Conservation (phyloP, 371 early-diverging fungal genomes). For the Mortierella sp. region DNA sequence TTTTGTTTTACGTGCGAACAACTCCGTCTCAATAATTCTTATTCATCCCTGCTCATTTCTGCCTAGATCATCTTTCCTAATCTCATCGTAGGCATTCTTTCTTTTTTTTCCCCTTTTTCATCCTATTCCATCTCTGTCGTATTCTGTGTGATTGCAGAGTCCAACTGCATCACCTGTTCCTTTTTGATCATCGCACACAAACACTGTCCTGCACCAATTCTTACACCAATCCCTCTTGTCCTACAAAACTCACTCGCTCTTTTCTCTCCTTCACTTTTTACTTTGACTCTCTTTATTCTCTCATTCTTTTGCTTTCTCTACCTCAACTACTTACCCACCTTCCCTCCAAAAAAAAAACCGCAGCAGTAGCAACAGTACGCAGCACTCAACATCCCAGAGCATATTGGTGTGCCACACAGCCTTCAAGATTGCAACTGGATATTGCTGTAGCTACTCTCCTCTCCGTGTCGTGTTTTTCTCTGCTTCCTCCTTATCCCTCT, state of each 20-base stretch:
- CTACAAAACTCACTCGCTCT: too few species aligned
- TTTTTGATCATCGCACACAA: constrained; percentile 4
- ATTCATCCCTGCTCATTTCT: background rate
- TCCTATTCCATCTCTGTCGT: background rate
- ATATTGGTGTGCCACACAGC: too few species aligned
- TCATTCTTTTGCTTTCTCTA: background rate
- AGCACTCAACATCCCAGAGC: background rate
- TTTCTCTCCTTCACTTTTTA: background rate
- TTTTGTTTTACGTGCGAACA: background rate
- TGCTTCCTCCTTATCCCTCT: background rate
- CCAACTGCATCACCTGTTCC: background rate
- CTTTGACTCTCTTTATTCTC: background rate
- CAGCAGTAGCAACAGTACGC: too few species aligned
- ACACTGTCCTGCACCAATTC: background rate
- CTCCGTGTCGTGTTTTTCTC: background rate
- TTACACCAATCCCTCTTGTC: too few species aligned
- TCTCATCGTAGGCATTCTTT: background rate
- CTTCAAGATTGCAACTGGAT: background rate
- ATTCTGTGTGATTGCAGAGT: background rate
- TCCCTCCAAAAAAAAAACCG: too few species aligned
- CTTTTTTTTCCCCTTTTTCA: background rate
- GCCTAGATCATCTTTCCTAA: background rate
- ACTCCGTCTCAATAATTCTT: background rate
- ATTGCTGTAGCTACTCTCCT: background rate
- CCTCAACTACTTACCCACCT: background rate